Base-by-base conservation (phyloP, 225 moss, liverwort and hornwort species). In the Physcomitrellopsis africana region DNA sequence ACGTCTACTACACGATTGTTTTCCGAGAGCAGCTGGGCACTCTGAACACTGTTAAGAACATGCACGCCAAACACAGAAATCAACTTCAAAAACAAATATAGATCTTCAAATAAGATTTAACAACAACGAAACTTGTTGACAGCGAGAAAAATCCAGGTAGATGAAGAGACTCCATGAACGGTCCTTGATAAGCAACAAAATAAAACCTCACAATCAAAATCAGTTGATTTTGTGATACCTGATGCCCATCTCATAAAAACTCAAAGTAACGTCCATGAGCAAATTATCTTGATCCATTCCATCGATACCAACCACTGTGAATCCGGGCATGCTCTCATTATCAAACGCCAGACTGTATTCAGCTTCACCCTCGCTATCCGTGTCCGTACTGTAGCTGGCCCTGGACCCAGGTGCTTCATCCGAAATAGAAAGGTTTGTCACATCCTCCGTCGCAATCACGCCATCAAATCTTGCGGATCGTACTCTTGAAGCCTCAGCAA, bases 211-310 rank as follows among this genome's bases (percentile, higher is more conserved):
- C 27, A 49, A 51, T 37, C 23, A 49, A 59, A 76, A 22, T 5
- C 59, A 73, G 19, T 59, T 69, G 24, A 47, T 13, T 80, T 54
- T 48, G 27, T 65, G 9, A 22, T 70, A 83, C 91, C 94, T 94
- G 64, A 94, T 74, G 71, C 91, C 85, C 92, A 93, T 86, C 82
- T 94, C 94, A 80, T 90, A 89, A 86, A 97, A 97, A 75, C 87
- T 90, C 71, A 89, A 85, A 37, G 90, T 88, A 46, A 97, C 92
- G 72, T 97, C 92, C 75, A 86, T 90, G 63, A 94, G 88, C 60
- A 97, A 77, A 72, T 94, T 97, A 83, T 93, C 94, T 86, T 97
- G 92, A 77, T 94, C 91, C 81, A 97, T 91, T 32, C 96, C 96
- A 69, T 91, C 83, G 66, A 93, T 89, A 69, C 89, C 87, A 73